Conservation (phyloP, 495 filamentous ascomycete genomes). For the Aspergillus affinis region DNA sequence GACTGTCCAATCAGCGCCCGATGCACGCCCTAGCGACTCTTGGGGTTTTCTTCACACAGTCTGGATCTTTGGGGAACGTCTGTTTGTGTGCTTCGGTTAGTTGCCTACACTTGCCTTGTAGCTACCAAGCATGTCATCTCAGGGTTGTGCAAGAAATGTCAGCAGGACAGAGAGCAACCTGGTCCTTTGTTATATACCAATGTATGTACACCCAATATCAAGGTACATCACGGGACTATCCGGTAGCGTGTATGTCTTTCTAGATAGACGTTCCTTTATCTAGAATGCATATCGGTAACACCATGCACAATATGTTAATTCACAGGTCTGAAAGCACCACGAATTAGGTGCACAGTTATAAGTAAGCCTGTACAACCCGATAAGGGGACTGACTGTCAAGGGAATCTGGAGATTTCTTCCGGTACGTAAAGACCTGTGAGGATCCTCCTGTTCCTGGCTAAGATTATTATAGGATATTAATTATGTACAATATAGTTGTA, state of each 20-base stretch:
- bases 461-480: no score
- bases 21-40: neutral
- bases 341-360: no score
- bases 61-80: neutral
- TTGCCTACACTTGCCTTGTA: neutral
- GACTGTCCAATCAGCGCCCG: neutral
- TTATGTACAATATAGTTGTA: no score
- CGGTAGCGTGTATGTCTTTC: neutral
- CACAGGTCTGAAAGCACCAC: no score
- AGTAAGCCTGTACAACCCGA: no score
- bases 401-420: no score
- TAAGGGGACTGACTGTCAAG: no score
- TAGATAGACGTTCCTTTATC: no score
- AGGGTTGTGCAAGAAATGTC: neutral
- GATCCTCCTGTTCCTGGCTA: no score
- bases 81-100: neutral
- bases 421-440: no score
- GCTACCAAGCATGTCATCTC: neutral
- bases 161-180: neutral
- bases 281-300: neutral
- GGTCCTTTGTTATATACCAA: neutral
- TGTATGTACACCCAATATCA: no score
- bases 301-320: no score
- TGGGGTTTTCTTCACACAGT: neutral
- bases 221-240: neutral